A percentile compares a stretch with the other conserved stretches of the same genome.
phyloP scores from a whole-genome alignment of 441 rosid species.

The Capsella rubella region DNA sequence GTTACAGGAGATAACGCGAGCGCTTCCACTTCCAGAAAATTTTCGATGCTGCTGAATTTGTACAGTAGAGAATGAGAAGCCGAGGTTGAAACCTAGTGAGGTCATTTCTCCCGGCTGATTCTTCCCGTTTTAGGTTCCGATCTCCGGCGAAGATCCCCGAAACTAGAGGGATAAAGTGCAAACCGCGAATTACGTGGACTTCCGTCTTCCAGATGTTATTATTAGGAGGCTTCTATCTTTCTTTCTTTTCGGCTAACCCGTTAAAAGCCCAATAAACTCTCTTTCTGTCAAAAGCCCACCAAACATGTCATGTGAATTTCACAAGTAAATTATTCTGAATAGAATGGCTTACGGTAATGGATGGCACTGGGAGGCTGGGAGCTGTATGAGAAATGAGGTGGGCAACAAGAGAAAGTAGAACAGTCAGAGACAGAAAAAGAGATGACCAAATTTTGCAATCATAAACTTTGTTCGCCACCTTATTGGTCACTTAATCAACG shows the following conservation, averaged over 20 bases:
- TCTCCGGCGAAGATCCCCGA: constrained; percentile 17
- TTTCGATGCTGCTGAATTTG: constrained; percentile 13
- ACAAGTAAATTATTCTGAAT: no score
- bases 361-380: no score
- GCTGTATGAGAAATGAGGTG: neutral
- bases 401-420: constrained; percentile 13
- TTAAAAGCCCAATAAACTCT: constrained; percentile 25
- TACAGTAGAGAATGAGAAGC: constrained; percentile 30
- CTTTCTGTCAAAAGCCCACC: neutral
- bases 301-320: no score
- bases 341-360: no score
- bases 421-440: neutral
- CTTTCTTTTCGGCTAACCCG: constrained; percentile 26
- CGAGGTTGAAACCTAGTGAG: constrained; percentile 47
- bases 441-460: constrained; percentile 9
- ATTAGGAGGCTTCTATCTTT: constrained; percentile 10
- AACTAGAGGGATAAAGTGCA: constrained; percentile 9
- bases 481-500: constrained; percentile 7
- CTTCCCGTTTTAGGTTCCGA: constrained; percentile 23
- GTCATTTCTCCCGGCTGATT: constrained; percentile 48
- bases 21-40: constrained; percentile 25
- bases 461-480: constrained; percentile 19
- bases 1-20: constrained; percentile 27
- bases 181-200: constrained; percentile 32
- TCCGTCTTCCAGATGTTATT: neutral